Evolutionary conservation across 169 alveolate species (phyloP).

Genomic region (Plasmodium billcollinsi): DNA sequence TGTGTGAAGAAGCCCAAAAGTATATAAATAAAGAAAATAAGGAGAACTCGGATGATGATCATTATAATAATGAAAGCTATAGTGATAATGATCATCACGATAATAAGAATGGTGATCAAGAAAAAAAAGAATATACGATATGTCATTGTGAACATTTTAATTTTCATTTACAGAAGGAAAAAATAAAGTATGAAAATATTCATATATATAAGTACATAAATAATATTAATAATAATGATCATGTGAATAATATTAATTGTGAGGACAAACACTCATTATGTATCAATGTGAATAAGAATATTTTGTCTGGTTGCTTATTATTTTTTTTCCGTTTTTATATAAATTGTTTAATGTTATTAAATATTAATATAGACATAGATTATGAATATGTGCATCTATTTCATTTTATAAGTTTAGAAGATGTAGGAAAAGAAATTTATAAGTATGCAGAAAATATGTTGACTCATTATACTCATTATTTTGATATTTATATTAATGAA

Average conservation of each 20-base stretch:
- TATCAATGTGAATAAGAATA: not conserved
- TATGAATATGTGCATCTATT: conserved; percentile 36
- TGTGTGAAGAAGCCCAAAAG: not conserved
- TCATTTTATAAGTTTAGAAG: conserved; percentile 20
- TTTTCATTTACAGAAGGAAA: conserved; percentile 24
- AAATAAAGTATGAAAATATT: conserved; percentile 24
- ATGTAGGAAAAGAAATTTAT: not conserved
- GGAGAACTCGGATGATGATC: too few species aligned
- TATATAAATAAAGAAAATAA: too few species aligned
- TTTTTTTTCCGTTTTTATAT: conserved; percentile 61
- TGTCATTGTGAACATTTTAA: conserved; percentile 53
- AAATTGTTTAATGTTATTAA: conserved; percentile 54
- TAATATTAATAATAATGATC: not conserved
- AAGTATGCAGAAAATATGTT: conserved; percentile 34
- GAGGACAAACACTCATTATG: too few species aligned
- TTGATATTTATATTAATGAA: conserved; percentile 8
- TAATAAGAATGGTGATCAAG: not conserved
- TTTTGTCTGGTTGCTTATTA: not conserved
- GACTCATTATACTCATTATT: conserved; percentile 14
- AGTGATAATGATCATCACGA: not conserved
- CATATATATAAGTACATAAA: conserved; percentile 16
- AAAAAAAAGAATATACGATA: not conserved
- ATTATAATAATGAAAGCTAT: too few species aligned
- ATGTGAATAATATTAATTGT: too few species aligned
- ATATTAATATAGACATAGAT: conserved; percentile 51